Conservation (phyloP, 352 stramenopile species). For the Sclerospora graminicola region DNA sequence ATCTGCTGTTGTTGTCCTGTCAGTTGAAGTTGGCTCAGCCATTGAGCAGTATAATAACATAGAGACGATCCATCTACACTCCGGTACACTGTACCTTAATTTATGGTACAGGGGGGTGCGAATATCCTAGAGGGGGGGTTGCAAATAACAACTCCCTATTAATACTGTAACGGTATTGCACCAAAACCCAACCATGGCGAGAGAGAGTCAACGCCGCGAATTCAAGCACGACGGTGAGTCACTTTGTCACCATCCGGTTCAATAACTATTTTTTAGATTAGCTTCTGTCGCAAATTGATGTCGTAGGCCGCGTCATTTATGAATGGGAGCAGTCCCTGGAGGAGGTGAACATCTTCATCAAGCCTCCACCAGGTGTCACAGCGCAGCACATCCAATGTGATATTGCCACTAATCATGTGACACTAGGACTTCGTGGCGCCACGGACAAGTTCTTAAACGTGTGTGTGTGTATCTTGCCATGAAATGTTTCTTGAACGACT, state of each 20-base stretch:
- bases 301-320: slow-evolving; percentile 82
- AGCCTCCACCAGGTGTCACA: slow-evolving; percentile 74
- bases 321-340: slow-evolving; percentile 95
- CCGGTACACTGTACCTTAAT: too few species aligned
- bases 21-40: too few species aligned
- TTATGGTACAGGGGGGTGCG: too few species aligned
- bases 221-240: slow-evolving; percentile 63
- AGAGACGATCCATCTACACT: too few species aligned
- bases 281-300: too few species aligned
- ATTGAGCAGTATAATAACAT: too few species aligned
- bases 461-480: slow-evolving; percentile 1
- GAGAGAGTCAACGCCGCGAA: slow-evolving; percentile 30
- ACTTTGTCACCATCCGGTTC: not conserved
- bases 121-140: too few species aligned
- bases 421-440: slow-evolving; percentile 81
- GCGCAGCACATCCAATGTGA: slow-evolving; percentile 80
- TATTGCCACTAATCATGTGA: slow-evolving; percentile 85
- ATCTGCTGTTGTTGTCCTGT: too few species aligned
- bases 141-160: too few species aligned
- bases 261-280: not conserved
- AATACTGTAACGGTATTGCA: too few species aligned
- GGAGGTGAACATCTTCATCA: slow-evolving; percentile 94
- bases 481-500: too few species aligned
- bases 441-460: slow-evolving; percentile 91
- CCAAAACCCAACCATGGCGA: slow-evolving; percentile 30